Evolutionary conservation across 176 grass and related monocot species (phyloP).

Genomic region (Oryza glumipatula): DNA sequence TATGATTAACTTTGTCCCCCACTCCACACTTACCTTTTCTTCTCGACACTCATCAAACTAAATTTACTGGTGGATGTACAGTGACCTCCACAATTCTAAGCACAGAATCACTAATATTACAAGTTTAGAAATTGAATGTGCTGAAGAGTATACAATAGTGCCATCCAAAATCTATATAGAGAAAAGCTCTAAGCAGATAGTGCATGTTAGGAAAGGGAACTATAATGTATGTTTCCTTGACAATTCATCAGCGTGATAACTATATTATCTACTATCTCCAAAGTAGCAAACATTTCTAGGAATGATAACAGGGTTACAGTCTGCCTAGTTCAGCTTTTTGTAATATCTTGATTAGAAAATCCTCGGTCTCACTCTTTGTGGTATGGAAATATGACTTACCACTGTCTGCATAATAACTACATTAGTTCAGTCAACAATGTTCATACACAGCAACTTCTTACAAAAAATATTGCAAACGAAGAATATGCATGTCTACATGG

Average conservation of each 20-base stretch:
- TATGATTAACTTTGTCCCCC: not conserved
- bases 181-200: not conserved
- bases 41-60: not conserved
- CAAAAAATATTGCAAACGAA: not conserved
- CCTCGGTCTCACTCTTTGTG: not conserved
- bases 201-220: not conserved
- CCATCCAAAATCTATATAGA: not conserved
- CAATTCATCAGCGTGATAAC: not conserved
- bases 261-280: not conserved
- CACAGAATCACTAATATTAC: not conserved
- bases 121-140: not conserved
- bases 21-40: not conserved
- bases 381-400: not conserved
- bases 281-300: not conserved
- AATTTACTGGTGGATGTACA: not conserved
- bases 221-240: not conserved
- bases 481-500: not conserved
- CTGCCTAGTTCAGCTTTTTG: not conserved
- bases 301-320: not conserved
- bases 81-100: not conserved
- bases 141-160: not conserved
- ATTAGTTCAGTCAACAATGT: not conserved
- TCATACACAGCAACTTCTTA: not conserved
- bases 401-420: not conserved
- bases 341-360: not conserved